phyloP scores from a whole-genome alignment of 306 rosid species.

The Glycine latifolia region DNA sequence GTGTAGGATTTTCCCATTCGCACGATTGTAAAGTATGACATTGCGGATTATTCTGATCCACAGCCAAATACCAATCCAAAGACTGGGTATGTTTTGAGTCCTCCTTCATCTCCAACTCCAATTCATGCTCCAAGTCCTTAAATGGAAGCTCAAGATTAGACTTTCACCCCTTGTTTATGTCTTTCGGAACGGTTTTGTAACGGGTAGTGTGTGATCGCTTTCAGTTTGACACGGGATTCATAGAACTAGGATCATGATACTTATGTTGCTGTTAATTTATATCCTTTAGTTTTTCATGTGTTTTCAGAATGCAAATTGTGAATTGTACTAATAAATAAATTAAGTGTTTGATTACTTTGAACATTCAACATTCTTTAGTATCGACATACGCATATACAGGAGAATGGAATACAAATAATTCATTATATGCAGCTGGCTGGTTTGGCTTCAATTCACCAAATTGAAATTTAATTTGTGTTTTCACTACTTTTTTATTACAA shows the following conservation, averaged over 20 bases:
- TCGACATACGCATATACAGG: not conserved
- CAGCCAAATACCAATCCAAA: constrained; percentile 77
- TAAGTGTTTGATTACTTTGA: not conserved
- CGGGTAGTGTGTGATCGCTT: not conserved
- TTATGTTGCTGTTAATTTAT: not conserved
- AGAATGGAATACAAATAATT: not conserved
- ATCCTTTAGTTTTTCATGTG: not conserved
- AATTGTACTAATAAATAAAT: not conserved
- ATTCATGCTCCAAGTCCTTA: constrained; percentile 54
- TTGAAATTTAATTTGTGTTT: not conserved
- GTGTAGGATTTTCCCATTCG: constrained; percentile 50
- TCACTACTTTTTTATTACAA: too few relatives aligned
- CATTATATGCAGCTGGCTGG: not conserved
- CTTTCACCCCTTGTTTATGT: not conserved
- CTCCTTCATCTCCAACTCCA: constrained; percentile 54
- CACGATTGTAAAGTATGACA: constrained; percentile 40
- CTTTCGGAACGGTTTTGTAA: not conserved
- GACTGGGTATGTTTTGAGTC: constrained; percentile 53
- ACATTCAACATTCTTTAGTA: not conserved
- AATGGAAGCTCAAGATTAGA: constrained; percentile 5
- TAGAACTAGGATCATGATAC: constrained; percentile 18
- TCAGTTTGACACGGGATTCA: not conserved
- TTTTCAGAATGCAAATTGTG: constrained; percentile 27
- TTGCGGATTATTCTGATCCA: constrained; percentile 77
- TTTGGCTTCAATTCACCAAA: not conserved